A percentile compares a stretch with the other conserved stretches of the same genome.
Evolutionary conservation across 306 rosid genomes (phyloP).

Genomic region (Quercus parvula): DNA sequence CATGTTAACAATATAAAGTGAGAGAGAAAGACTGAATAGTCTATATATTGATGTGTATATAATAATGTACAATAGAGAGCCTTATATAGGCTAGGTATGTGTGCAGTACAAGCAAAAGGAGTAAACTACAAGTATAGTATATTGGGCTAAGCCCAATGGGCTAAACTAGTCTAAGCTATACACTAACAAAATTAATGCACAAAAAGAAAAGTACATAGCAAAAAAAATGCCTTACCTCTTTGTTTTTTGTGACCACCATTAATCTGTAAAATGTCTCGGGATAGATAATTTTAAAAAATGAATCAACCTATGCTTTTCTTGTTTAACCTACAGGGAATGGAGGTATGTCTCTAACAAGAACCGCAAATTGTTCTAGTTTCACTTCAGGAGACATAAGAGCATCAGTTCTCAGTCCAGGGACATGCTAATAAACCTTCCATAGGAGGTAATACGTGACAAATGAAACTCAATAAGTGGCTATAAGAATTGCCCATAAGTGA

Average conservation of each 20-base stretch:
- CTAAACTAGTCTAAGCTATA: too few species aligned
- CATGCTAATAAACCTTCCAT: conserved; percentile 85
- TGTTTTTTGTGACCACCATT: conserved; percentile 73
- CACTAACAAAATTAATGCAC: neutral
- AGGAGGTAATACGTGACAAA: conserved; percentile 57
- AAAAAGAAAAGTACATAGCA: neutral
- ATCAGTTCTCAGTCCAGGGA: conserved; percentile 46
- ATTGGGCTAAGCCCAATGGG: too few species aligned
- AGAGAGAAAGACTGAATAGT: too few species aligned
- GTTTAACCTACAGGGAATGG: conserved; percentile 48
- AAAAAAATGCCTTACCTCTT: conserved; percentile 41
- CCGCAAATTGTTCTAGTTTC: conserved; percentile 67
- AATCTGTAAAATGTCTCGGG: conserved; percentile 79
- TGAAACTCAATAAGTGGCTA: conserved; percentile 71
- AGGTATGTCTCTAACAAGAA: conserved; percentile 92
- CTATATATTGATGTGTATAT: too few species aligned
- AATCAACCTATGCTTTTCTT: conserved; percentile 71
- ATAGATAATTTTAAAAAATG: conserved; percentile 57
- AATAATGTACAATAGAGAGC: too few species aligned
- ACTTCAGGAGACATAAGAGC: conserved; percentile 61
- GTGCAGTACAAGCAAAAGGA: too few species aligned
- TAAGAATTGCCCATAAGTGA: conserved; percentile 78
- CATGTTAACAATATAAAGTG: too few species aligned
- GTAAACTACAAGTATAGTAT: too few species aligned
- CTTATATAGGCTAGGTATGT: too few species aligned